phyloP scores from a whole-genome alignment of 345 rosid species.

The Rhodomyrtus tomentosa region DNA sequence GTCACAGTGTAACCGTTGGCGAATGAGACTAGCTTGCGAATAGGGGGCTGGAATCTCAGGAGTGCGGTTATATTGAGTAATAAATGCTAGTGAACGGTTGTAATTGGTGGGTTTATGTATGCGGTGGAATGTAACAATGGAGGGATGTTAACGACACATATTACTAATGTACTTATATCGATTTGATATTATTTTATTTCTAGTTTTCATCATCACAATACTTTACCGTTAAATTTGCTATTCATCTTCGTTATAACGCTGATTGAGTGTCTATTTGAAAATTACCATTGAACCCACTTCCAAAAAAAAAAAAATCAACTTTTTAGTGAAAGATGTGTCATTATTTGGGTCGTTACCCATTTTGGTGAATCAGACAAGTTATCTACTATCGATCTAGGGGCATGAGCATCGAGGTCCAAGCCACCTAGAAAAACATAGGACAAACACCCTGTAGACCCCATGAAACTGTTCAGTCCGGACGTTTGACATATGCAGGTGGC shows the following conservation, averaged over 20 bases:
- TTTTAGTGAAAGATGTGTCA: neutral
- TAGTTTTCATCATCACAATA: neutral
- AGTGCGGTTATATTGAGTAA: neutral
- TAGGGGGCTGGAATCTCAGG: neutral
- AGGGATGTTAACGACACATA: neutral
- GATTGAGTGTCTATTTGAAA: neutral
- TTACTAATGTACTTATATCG: neutral
- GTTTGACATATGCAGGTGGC: neutral
- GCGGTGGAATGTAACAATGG: neutral
- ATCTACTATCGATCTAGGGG: neutral
- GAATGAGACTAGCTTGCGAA: neutral
- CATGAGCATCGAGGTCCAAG: neutral
- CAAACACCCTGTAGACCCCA: neutral
- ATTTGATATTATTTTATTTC: neutral
- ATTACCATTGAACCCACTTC: neutral
- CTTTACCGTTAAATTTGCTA: neutral
- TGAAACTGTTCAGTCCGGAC: neutral
- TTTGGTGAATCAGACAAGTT: rapidly evolving
- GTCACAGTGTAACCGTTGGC: neutral
- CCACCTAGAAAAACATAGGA: neutral
- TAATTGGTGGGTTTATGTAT: neutral
- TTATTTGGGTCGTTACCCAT: neutral
- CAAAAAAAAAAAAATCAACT: neutral
- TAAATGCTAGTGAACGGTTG: neutral
- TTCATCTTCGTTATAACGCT: neutral